A percentile compares a stretch with the other conserved stretches of the same genome.
Evolutionary conservation across 768 basidiomycete species (phyloP).

Genomic region (Tephrocybe sp.): DNA sequence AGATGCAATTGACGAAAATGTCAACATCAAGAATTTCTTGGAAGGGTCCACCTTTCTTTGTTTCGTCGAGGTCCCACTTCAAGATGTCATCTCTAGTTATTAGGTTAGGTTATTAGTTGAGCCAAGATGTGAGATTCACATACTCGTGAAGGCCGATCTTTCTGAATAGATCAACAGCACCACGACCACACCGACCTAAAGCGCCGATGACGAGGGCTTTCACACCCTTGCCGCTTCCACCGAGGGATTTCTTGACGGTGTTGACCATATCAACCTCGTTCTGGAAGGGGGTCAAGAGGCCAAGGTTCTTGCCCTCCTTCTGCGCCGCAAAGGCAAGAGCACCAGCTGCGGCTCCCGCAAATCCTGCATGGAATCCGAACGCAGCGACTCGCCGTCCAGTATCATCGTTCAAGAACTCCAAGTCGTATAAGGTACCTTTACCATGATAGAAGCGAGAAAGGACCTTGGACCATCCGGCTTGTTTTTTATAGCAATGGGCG

Average conservation of each 20-base stretch:
- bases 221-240: conserved; percentile 67
- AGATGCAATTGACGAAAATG: conserved; percentile 99
- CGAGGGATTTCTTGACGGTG: conserved; percentile 63
- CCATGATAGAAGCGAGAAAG: conserved; percentile 85
- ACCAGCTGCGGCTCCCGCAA: conserved; percentile 94
- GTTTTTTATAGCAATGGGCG: conserved; percentile 95
- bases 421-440: conserved; percentile 84
- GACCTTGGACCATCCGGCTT: conserved; percentile 88
- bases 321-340: conserved; percentile 78
- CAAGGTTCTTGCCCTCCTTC: conserved; percentile 56
- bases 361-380: conserved; percentile 97
- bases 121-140: conserved; percentile 29
- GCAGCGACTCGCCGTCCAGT: conserved; percentile 90
- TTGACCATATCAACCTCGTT: conserved; percentile 85
- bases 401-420: conserved; percentile 90
- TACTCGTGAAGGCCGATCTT: conserved; percentile 96
- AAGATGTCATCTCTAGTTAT: conserved; percentile 76
- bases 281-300: conserved; percentile 71
- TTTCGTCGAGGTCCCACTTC: conserved; percentile 98
- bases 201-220: conserved; percentile 95
- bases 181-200: conserved; percentile 89
- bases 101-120: background rate
- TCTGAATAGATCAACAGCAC: conserved; percentile 92
- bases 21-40: conserved; percentile 94
- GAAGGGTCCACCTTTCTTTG: conserved; percentile 96